Percentiles rank a stretch among this genome's conserved stretches.
Evolutionary conservation across 352 stramenopile genomes (phyloP).

Genomic region (Globisporangium polare): DNA sequence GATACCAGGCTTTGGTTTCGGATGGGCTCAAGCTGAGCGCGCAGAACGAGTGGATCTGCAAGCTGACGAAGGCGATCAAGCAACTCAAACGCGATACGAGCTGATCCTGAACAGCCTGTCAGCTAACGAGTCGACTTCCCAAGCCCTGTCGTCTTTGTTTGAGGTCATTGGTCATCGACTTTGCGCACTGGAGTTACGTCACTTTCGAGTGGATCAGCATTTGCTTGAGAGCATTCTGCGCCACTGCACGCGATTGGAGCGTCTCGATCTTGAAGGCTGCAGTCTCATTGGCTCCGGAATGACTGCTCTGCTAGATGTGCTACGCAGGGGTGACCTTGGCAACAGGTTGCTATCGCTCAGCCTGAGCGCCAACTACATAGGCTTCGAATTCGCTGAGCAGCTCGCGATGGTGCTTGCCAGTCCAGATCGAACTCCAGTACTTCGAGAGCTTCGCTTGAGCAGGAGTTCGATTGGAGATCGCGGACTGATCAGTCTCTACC

Average conservation of each 20-base stretch:
- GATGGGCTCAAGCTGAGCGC: constrained; percentile 2
- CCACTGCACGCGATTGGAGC: constrained; percentile 8
- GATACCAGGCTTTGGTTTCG: constrained; percentile 10
- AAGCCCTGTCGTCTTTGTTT: constrained; percentile 6
- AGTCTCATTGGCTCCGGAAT: not conserved
- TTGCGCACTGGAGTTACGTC: constrained; percentile 7
- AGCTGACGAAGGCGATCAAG: not conserved
- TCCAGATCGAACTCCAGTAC: not conserved
- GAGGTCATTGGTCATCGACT: constrained; percentile 5
- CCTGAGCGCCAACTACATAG: constrained; percentile 11
- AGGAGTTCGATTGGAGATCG: constrained; percentile 1
- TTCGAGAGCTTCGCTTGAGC: constrained; percentile 2
- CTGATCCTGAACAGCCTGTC: constrained; percentile 6
- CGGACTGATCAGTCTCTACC: not conserved
- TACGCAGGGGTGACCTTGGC: constrained; percentile 3
- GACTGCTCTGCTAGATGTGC: not conserved
- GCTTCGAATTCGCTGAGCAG: not conserved
- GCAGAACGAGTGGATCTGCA: not conserved
- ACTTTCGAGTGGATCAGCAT: not conserved
- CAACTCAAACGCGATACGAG: constrained; percentile 1
- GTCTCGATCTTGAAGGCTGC: constrained; percentile 10
- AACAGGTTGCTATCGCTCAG: constrained; percentile 4
- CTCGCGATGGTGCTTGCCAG: not conserved
- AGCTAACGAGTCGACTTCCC: not conserved
- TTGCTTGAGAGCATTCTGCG: not conserved